Conservation (phyloP, 1,139 yeast species). For the Candida frijolesensis region DNA sequence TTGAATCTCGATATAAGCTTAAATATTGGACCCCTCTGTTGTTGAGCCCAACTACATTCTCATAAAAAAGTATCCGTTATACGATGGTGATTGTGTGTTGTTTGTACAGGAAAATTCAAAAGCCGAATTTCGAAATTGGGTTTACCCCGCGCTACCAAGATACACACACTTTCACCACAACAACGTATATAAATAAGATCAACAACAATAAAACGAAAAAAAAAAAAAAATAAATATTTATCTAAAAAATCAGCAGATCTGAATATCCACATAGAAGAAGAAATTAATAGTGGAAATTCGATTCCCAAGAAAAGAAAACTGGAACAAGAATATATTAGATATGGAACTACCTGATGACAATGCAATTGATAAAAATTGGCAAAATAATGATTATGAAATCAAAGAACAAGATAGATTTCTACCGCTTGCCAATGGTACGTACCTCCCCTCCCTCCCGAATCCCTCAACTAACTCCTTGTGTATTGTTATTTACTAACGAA, state of each 20-base stretch:
- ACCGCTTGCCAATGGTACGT: constrained; percentile 78
- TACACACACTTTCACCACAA: neutral
- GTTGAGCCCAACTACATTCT: too few relatives aligned
- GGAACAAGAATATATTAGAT: neutral
- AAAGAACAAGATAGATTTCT: constrained; percentile 82
- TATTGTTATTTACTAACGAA: neutral
- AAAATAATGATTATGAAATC: constrained; percentile 49
- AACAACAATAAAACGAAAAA: neutral
- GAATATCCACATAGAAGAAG: too few relatives aligned
- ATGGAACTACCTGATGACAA: neutral
- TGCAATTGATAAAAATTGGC: constrained; percentile 25
- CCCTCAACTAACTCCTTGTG: too few relatives aligned
- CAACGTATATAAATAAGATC: neutral
- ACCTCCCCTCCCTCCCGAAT: neutral
- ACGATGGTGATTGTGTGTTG: too few relatives aligned
- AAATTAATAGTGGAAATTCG: too few relatives aligned
- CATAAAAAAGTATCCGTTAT: too few relatives aligned
- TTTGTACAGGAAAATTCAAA: too few relatives aligned
- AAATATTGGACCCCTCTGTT: too few relatives aligned
- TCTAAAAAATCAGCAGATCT: neutral
- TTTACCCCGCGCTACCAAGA: neutral
- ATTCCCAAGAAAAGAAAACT: too few relatives aligned
- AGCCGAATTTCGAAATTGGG: constrained; percentile 7
- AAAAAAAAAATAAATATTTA: neutral
- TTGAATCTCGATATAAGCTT: too few relatives aligned